Evolutionary conservation across 768 basidiomycete genomes (phyloP), one percentile per base, ranked within the genome.

Genomic region (Kwoniella heveanensis): DNA sequence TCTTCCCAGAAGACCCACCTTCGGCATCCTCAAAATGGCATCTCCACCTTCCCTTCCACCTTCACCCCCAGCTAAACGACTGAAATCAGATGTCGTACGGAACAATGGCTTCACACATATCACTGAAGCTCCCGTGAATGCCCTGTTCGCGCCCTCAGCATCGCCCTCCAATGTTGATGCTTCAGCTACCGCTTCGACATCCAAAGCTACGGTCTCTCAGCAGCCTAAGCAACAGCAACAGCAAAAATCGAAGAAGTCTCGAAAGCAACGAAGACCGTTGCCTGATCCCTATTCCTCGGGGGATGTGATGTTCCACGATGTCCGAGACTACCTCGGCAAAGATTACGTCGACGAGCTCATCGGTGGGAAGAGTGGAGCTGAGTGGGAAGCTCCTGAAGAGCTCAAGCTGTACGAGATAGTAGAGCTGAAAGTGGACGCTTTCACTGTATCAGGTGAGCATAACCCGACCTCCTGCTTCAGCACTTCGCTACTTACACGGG

Each of bases 241-340:
- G 22, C n/a, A 21, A 6, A 59, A 57, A 46, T 46, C 56, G 39
- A 65, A 66, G 64, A 64, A 70, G 36, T 62, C 56, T 32, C 54
- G 64, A 72, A 81, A 73, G 79, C 83, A 80, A 81, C 78, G 32
- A 68, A 69, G 74, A 26, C 55, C 71, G 1, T 63, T 84, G 1
- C 85, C 87, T 1, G 90, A 90, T 52, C 82, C 85, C 0, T 88
- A 85, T 71, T 88, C 90, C 2, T 68, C 85, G 17, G 89, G 88
- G 24, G 90, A 92, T 71, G 88, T 93, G 12, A 80, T 90, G 27
- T 86, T 85, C 80, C 85, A 83, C 53, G 92, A 96, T 61, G 84
- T 93, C 24, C 74, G 85, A 29, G 83, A 82, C 2, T 81, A 92
- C 3, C 81, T 96, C 1, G 91, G 91, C 1, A 57, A 80, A 49